phyloP scores from a whole-genome alignment of 129 eudicot species.

The Helichrysum umbraculigerum region DNA sequence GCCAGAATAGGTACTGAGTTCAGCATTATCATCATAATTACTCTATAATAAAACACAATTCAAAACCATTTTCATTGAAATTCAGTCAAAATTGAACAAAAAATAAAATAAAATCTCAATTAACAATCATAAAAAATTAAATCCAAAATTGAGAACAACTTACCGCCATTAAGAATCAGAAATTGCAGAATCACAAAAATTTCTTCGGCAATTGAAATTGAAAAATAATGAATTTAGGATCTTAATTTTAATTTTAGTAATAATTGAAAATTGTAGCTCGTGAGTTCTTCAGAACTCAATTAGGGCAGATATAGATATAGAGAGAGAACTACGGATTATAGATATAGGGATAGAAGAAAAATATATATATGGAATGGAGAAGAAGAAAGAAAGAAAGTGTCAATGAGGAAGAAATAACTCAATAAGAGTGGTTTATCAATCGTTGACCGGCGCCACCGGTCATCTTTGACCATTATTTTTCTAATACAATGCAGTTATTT shows the following conservation, averaged over 20 bases:
- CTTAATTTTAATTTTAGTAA: not conserved
- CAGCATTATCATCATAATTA: not conserved
- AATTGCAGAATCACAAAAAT: constrained; percentile 14
- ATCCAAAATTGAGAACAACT: constrained; percentile 23
- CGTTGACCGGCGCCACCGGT: constrained; percentile 82
- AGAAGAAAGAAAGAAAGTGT: constrained; percentile 31
- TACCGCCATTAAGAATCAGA: constrained; percentile 51
- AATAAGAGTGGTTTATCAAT: constrained; percentile 44
- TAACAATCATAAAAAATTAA: not conserved
- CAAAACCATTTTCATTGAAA: not conserved
- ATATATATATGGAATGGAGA: too few relatives aligned
- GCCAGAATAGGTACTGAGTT: not conserved
- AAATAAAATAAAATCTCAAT: not conserved
- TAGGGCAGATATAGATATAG: not conserved
- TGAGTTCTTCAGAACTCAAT: too few relatives aligned
- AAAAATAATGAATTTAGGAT: constrained; percentile 3
- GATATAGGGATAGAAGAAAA: not conserved
- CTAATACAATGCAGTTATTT: not conserved
- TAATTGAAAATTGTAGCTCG: too few relatives aligned
- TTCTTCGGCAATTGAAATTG: not conserved
- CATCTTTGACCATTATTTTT: constrained; percentile 57
- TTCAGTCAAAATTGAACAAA: not conserved
- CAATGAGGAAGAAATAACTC: constrained; percentile 26
- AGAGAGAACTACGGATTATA: not conserved
- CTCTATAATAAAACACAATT: not conserved